These are phyloP conservation scores for Lavandula angustifolia DNA, from an alignment of 257 asterid genomes.

Conservation along the genomic window DNA sequence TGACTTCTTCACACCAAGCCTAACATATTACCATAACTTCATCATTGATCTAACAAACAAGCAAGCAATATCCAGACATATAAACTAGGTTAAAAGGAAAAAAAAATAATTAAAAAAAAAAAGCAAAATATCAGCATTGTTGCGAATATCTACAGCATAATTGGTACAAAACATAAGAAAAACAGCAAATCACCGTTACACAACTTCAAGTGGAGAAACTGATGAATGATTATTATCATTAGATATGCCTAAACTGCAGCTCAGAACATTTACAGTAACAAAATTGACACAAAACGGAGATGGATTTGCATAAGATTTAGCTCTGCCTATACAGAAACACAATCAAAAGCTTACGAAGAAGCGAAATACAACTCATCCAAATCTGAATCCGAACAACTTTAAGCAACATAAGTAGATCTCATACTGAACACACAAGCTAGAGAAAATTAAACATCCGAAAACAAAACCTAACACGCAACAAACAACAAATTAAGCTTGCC, in stretches of 20 bases:
- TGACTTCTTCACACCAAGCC: constrained; percentile 67
- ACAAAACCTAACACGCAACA: background rate
- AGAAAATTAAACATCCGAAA: background rate
- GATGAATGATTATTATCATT: background rate
- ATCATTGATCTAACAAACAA: constrained; percentile 7
- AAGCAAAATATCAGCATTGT: background rate
- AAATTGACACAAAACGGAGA: too few species aligned
- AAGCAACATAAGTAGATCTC: background rate
- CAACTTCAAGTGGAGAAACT: background rate
- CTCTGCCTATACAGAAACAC: background rate
- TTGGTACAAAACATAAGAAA: background rate
- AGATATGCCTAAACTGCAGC: background rate
- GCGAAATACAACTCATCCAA: constrained; percentile 3
- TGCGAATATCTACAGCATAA: background rate
- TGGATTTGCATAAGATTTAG: too few species aligned
- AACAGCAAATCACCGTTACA: background rate
- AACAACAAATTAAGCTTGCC: background rate
- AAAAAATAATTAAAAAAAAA: background rate
- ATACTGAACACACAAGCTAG: background rate
- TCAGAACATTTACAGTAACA: too few species aligned
- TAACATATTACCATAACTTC: constrained; percentile 26
- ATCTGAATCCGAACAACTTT: constrained; percentile 5
- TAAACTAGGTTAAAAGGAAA: background rate
- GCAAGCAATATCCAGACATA: background rate
- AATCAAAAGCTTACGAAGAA: background rate